Evolutionary conservation across 768 basidiomycete genomes (phyloP).

Genomic region (Suillus paluster): DNA sequence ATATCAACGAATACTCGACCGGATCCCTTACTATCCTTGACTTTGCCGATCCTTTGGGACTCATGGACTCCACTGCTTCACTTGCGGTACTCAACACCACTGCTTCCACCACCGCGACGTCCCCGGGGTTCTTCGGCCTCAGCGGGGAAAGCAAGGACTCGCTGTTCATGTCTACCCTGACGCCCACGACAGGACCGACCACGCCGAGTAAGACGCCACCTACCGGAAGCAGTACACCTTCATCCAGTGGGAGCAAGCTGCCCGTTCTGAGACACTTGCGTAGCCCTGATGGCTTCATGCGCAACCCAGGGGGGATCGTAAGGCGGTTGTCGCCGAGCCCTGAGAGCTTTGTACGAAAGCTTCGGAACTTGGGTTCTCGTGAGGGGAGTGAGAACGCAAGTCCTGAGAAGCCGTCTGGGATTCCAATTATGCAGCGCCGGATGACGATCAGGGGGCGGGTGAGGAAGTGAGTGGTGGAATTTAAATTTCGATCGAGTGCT

Average conservation of each 20-base stretch:
- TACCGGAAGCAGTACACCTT: neutral
- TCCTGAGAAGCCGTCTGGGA: conserved; percentile 30
- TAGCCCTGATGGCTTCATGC: conserved; percentile 26
- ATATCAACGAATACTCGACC: conserved; percentile 18
- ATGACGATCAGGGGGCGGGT: conserved; percentile 32
- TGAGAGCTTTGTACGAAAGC: conserved; percentile 25
- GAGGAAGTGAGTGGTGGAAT: conserved; percentile 14
- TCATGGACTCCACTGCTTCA: conserved; percentile 6
- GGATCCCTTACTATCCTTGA: conserved; percentile 16
- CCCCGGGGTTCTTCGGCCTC: conserved; percentile 12
- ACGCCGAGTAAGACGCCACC: conserved; percentile 32
- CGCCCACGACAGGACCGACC: conserved; percentile 21
- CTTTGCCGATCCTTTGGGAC: neutral
- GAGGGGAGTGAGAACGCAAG: conserved; percentile 22
- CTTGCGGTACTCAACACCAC: conserved; percentile 16
- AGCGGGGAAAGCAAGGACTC: conserved; percentile 22
- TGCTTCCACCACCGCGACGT: conserved; percentile 12
- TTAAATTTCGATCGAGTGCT: neutral
- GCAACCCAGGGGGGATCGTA: conserved; percentile 8
- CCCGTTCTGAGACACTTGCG: conserved; percentile 32
- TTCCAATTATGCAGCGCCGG: conserved; percentile 32
- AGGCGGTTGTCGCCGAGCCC: conserved; percentile 16
- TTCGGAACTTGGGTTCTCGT: conserved; percentile 27
- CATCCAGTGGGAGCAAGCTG: conserved; percentile 31
- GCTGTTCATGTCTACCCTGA: conserved; percentile 29